Evolutionary conservation across 2,329 filamentous ascomycete species (phyloP).

Genomic region (Akanthomyces lecanii): DNA sequence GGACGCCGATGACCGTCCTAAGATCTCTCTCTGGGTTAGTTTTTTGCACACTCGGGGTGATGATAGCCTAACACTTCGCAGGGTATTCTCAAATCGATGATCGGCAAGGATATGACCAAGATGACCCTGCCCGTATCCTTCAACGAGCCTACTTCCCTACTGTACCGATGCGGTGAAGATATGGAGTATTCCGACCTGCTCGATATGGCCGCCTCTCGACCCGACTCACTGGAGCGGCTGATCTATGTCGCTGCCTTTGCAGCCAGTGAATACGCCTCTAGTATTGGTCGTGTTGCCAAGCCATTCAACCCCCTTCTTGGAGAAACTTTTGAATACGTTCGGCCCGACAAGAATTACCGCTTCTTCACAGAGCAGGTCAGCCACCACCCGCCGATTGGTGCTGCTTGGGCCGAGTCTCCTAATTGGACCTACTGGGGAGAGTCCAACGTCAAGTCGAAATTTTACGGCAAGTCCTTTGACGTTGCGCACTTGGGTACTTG

Average conservation of each 20-base stretch:
- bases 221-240: slow-evolving; percentile 85
- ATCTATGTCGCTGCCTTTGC: slow-evolving; percentile 95
- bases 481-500: slow-evolving; percentile 95
- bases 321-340: slow-evolving; percentile 93
- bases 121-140: slow-evolving; percentile 98
- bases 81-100: slow-evolving; percentile 98
- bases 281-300: slow-evolving; percentile 93
- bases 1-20: slow-evolving; percentile 88
- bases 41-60: neutral
- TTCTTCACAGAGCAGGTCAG: slow-evolving; percentile 99
- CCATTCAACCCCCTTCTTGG: slow-evolving; percentile 96
- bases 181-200: slow-evolving; percentile 96
- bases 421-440: slow-evolving; percentile 98
- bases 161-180: slow-evolving; percentile 93
- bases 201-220: slow-evolving; percentile 78
- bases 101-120: slow-evolving; percentile 99
- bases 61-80: slow-evolving; percentile 36
- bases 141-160: slow-evolving; percentile 93
- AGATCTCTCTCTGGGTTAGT: slow-evolving; percentile 91
- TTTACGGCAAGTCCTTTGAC: slow-evolving; percentile 96
- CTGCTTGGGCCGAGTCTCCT: slow-evolving; percentile 85
- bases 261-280: slow-evolving; percentile 93
- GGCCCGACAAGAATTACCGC: slow-evolving; percentile 94
- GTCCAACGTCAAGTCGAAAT: slow-evolving; percentile 91
- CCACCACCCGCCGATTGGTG: slow-evolving; percentile 92